phyloP scores from a whole-genome alignment of 768 basidiomycete genomes.

The Russula sp. region DNA sequence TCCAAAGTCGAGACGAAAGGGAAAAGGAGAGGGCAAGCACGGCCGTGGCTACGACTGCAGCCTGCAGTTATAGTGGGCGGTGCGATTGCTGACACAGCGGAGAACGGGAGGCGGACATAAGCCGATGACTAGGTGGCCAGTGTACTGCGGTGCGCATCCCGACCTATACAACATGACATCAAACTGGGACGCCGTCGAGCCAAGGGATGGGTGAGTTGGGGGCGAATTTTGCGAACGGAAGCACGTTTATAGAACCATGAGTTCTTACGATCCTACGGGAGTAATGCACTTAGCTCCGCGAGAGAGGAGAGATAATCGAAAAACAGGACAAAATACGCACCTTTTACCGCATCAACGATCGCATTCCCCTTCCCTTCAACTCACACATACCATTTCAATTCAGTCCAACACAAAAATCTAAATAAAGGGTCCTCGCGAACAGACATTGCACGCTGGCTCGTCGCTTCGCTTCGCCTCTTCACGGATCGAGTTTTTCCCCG shows the following conservation, averaged over 20 bases:
- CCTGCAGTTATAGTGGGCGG: not conserved
- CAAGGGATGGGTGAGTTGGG: not conserved
- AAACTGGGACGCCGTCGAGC: slow-evolving; percentile 1
- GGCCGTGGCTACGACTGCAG: not conserved
- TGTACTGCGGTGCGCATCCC: not conserved
- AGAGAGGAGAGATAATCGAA: not conserved
- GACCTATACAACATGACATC: not conserved
- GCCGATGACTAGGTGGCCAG: not conserved
- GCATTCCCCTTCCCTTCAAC: not conserved
- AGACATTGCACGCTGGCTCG: slow-evolving; percentile 1
- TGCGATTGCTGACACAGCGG: not conserved
- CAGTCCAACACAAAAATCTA: slow-evolving; percentile 8
- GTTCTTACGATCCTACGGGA: slow-evolving; percentile 1
- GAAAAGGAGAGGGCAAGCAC: not conserved
- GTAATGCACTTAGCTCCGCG: not conserved
- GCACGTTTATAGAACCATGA: not conserved
- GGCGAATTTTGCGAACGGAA: not conserved
- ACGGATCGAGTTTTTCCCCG: slow-evolving; percentile 76
- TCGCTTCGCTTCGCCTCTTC: slow-evolving; percentile 1
- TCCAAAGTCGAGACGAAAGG: not conserved
- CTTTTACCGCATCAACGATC: slow-evolving; percentile 8
- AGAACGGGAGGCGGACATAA: not conserved
- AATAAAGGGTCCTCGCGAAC: slow-evolving; percentile 4
- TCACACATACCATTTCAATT: slow-evolving; percentile 2
- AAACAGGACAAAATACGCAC: not conserved